Evolutionary conservation across 108 stramenopile species (phyloP), one percentile per base, ranked within the genome.

Genomic region (Fragilaria radians): DNA sequence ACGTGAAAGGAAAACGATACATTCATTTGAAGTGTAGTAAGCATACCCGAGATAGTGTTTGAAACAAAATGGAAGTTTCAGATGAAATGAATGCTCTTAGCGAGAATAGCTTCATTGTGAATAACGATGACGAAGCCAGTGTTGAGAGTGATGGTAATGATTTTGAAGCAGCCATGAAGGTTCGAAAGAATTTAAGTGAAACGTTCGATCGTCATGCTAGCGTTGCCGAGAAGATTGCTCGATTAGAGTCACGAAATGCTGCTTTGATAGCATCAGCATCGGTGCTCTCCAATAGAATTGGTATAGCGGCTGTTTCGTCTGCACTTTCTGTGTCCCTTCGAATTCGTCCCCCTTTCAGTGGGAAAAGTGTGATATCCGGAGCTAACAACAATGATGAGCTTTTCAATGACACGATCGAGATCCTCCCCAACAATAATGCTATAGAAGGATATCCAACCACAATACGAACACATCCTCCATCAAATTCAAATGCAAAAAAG

Each of bases 401-500:
- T 22, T 46, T 69, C 23, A 52, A 53, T n/a, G 71, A 53, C 46
- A 80, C 80, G 11, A 84, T 87, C 65, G 77, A 83, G 51, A 57
- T 84, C 25, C 21, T 47, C 51, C 48, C 64, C 50, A 24, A 53
- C 28, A 21, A 63, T 24, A 47, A 31, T 32, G 29, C 60, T 50
- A 46, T n/a, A n/a, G n/a, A n/a, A n/a, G 36, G 36, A 45, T 28
- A 52, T 50, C 73, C 82, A 0, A 78, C 70, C 26, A 74, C 74
- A 5, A 66, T 91, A 52, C 72, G 91, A 18, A 92, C 91, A 0
- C 75, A 85, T 52, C 83, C 91, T 36, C 85, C 91, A 0, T 26
- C 67, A 18, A 57, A 71, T 24, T 88, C 86, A 7, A 82, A 91
- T 56, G 72, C 80, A 5, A 63, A 68, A 48, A 88, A 86, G 53